Conservation (phyloP, 2,329 filamentous ascomycete genomes). For the Exophiala alcalophila region DNA sequence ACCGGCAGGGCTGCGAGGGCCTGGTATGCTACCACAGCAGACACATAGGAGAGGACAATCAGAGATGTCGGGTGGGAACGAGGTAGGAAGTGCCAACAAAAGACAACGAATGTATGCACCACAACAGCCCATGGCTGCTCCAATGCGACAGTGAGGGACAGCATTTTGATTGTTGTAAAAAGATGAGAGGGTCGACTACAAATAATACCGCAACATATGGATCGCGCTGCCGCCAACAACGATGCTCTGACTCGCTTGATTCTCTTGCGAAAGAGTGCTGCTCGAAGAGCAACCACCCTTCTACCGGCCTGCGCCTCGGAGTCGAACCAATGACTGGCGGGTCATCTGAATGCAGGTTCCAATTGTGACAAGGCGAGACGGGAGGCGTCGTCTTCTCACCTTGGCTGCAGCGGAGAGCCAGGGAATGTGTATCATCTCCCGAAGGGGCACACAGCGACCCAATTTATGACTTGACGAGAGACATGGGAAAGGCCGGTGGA, state of each 20-base stretch:
- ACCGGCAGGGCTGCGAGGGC: slow-evolving; percentile 19
- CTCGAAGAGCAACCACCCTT: too few relatives aligned
- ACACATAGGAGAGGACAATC: slow-evolving; percentile 22
- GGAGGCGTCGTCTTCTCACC: too few relatives aligned
- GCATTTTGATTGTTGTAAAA: background rate
- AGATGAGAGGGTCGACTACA: background rate
- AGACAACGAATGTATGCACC: slow-evolving; percentile 22
- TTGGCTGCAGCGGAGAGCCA: too few relatives aligned
- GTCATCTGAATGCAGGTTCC: too few relatives aligned
- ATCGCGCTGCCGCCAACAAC: too few relatives aligned
- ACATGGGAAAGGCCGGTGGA: slow-evolving; percentile 1
- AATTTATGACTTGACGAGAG: slow-evolving; percentile 18
- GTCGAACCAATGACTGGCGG: too few relatives aligned
- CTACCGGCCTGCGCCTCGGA: too few relatives aligned
- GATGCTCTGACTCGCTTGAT: too few relatives aligned
- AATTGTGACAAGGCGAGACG: too few relatives aligned
- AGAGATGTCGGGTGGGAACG: slow-evolving; percentile 22
- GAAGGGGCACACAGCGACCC: slow-evolving; percentile 15
- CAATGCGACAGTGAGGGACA: slow-evolving; percentile 26
- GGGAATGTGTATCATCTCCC: background rate
- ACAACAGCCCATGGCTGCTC: slow-evolving; percentile 23
- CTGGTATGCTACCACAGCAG: slow-evolving; percentile 16
- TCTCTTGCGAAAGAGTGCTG: too few relatives aligned
- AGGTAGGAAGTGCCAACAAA: slow-evolving; percentile 25
- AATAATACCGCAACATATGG: too few relatives aligned